A percentile compares a stretch with the other conserved stretches of the same genome.
phyloP scores from a whole-genome alignment of 75 land plant genomes.

The Cryptomeria japonica region DNA sequence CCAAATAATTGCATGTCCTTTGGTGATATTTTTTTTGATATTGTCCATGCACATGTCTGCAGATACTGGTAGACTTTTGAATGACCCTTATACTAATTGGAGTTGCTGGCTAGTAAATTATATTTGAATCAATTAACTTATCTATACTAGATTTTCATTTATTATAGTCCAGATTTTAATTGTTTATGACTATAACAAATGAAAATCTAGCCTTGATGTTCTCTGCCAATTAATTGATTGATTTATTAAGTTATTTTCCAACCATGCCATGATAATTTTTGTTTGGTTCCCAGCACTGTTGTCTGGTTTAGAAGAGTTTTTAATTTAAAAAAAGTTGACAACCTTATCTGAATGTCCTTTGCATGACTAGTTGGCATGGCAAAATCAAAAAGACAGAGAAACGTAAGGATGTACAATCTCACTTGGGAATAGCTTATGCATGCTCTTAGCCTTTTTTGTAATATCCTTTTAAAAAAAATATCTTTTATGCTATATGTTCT shows the following conservation, averaged over 20 bases:
- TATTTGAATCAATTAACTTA: background rate
- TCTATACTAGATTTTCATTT: background rate
- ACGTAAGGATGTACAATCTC: background rate
- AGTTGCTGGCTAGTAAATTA: background rate
- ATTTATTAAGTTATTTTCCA: background rate
- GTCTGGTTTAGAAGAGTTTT: background rate
- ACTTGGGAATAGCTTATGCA: background rate
- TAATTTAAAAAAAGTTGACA: background rate
- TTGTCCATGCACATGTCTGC: background rate
- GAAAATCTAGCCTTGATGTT: background rate
- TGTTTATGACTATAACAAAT: background rate
- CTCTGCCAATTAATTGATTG: background rate
- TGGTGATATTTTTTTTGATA: background rate
- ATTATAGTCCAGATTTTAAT: background rate
- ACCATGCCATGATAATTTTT: background rate
- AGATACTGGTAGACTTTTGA: background rate
- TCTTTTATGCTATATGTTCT: background rate
- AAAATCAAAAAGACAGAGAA: background rate
- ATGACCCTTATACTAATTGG: background rate
- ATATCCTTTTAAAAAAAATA: conserved; percentile 1
- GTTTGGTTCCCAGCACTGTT: background rate
- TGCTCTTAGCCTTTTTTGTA: background rate
- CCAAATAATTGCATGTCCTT: background rate
- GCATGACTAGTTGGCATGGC: background rate
- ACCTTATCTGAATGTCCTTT: background rate